phyloP scores from a whole-genome alignment of 768 basidiomycete genomes.

The Butyriboletus loyo region DNA sequence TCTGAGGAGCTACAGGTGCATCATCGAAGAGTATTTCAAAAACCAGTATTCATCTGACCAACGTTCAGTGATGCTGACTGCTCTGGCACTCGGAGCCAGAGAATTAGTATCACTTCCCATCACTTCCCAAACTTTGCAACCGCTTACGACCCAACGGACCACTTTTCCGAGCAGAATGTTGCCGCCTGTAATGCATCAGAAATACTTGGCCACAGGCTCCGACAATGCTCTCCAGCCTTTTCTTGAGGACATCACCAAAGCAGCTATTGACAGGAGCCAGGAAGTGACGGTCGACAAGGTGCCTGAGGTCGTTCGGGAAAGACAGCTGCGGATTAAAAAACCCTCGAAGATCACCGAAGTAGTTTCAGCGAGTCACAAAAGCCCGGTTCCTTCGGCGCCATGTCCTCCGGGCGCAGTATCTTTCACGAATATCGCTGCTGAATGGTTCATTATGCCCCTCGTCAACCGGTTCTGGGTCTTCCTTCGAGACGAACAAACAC shows the following conservation, averaged over 20 bases:
- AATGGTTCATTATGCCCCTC: constrained; percentile 85
- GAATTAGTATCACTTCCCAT: constrained; percentile 63
- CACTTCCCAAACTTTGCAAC: constrained; percentile 28
- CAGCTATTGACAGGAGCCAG: constrained; percentile 60
- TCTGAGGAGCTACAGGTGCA: constrained; percentile 45
- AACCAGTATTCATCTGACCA: constrained; percentile 89
- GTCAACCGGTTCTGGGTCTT: constrained; percentile 96
- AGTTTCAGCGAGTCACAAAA: constrained; percentile 15
- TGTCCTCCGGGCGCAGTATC: constrained; percentile 24
- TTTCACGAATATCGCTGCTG: constrained; percentile 76
- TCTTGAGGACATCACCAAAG: constrained; percentile 58
- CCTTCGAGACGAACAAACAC: constrained; percentile 76
- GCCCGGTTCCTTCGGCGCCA: constrained; percentile 5
- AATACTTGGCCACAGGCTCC: constrained; percentile 51
- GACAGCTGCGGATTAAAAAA: constrained; percentile 63
- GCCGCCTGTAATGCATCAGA: constrained; percentile 66
- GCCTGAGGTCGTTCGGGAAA: constrained; percentile 68
- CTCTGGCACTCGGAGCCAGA: constrained; percentile 80
- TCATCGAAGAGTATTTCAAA: constrained; percentile 92
- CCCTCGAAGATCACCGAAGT: constrained; percentile 47
- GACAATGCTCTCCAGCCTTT: constrained; percentile 49
- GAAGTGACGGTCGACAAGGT: constrained; percentile 52
- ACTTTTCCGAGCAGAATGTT: constrained; percentile 82
- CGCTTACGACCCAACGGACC: constrained; percentile 32
- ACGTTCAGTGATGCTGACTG: constrained; percentile 80